Evolutionary conservation across 1,284 basidiomycete species (phyloP), one percentile per base, ranked within the genome.

Genomic region (Meripilus lineatus): DNA sequence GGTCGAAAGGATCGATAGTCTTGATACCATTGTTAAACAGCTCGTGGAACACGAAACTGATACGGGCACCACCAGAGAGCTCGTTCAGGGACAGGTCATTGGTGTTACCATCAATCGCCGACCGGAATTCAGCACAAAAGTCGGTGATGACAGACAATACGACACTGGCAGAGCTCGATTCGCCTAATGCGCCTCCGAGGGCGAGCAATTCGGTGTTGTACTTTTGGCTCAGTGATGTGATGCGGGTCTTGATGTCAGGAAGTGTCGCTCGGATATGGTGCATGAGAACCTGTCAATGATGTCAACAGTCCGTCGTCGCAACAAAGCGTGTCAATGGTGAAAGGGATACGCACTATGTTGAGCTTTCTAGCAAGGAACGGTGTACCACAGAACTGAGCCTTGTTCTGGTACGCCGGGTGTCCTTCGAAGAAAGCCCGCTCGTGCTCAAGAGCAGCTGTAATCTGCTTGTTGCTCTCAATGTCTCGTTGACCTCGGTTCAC

Each of bases 21-120:
- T 88, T 94, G 62, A 99, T 81, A 52, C 95, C 95, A 61, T 90
- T 94, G 69, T 93, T 94, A 77, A 91, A 99, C 46, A 98, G 69
- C 66, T 99, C 95, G 65, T 99, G 95, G 77, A 93, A 99, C 46
- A 98, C 95, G 58, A 97, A 99, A 58, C 86, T 89, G 73, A 99
- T 97, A 67, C 95, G 83, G 25, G 95, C 95, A 69, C 95, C 95
- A 59, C 95, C 95, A 14, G 90, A 93, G 20, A 99, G 79, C 67
- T 99, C 95, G 61, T 96, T 96, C 58, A 96, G 65, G 4, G 89
- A 89, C 37, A 98, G 69, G 61, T 99, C 95, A 62, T 95, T 93
- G 30, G 92, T 93, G 70, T 92, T 94, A 62, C 95, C 95, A 63
- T 99, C 95, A 55, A 99, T 96, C 25, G 90, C 87, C 17, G 89